Evolutionary conservation across 768 basidiomycete species (phyloP).

Genomic region (Mycena metata): DNA sequence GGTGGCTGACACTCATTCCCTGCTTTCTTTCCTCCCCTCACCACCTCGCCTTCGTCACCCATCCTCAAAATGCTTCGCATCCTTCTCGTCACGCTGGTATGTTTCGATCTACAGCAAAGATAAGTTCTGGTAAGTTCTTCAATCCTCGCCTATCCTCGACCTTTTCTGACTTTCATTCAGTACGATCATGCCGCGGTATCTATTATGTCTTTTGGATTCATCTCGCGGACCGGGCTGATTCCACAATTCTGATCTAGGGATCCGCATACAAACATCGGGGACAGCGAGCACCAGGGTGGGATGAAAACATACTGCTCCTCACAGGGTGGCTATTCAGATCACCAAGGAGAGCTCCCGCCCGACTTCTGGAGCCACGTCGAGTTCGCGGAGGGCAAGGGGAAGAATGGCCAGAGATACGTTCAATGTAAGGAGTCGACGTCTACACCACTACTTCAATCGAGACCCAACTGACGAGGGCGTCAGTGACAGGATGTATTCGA

Average conservation of each 20-base stretch:
- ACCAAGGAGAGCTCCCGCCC: slow-evolving; percentile 58
- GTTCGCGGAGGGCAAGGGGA: slow-evolving; percentile 57
- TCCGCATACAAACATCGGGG: slow-evolving; percentile 67
- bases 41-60: too few relatives aligned
- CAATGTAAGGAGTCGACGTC: slow-evolving; percentile 56
- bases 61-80: not conserved
- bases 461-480: not conserved
- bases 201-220: slow-evolving; percentile 31
- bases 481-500: slow-evolving; percentile 72
- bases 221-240: not conserved
- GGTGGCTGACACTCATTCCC: too few relatives aligned
- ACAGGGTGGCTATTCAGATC: slow-evolving; percentile 50
- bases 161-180: slow-evolving; percentile 38
- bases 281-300: slow-evolving; percentile 68
- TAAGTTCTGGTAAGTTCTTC: slow-evolving; percentile 58
- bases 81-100: slow-evolving; percentile 12
- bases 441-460: too few relatives aligned
- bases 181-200: slow-evolving; percentile 63
- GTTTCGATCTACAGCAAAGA: slow-evolving; percentile 61
- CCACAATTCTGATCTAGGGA: slow-evolving; percentile 43
- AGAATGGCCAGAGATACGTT: slow-evolving; percentile 56
- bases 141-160: not conserved
- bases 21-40: too few relatives aligned
- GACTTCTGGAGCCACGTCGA: slow-evolving; percentile 67
- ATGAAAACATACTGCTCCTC: slow-evolving; percentile 68